These are phyloP conservation scores for Eimeria acervulina DNA, from an alignment of 169 alveolate species.

Conservation along the genomic window DNA sequence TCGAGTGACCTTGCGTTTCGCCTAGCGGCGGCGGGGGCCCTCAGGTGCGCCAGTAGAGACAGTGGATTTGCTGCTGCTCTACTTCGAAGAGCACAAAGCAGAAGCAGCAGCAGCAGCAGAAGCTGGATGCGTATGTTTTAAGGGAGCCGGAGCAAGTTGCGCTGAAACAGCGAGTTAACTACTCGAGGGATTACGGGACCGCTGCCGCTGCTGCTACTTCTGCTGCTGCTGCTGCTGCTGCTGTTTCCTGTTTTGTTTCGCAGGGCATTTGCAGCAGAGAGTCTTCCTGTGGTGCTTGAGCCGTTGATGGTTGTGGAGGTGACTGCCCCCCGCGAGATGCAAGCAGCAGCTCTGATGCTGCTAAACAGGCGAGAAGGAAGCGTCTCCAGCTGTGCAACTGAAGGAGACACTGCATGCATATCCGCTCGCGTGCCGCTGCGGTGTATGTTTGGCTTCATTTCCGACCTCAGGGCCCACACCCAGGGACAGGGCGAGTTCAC, in stretches of 20 bases:
- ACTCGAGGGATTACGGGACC: too few species aligned
- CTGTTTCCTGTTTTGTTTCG: neutral
- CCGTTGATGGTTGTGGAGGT: constrained; percentile 97
- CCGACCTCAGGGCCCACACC: constrained; percentile 95
- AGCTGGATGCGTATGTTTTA: too few species aligned
- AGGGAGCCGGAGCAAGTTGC: too few species aligned
- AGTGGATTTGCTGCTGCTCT: too few species aligned
- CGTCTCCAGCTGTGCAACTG: constrained; percentile 92
- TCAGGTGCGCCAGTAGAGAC: constrained; percentile 89
- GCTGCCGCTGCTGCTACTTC: too few species aligned
- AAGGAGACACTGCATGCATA: constrained; percentile 89
- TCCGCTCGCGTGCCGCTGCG: constrained; percentile 96
- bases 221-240: too few species aligned
- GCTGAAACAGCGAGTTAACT: too few species aligned
- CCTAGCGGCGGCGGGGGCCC: constrained; percentile 95
- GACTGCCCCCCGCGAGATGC: constrained; percentile 92
- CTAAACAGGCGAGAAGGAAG: constrained; percentile 95
- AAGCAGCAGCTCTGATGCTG: constrained; percentile 92
- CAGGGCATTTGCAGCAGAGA: constrained; percentile 89
- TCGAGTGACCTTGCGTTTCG: constrained; percentile 96
- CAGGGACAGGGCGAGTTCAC: constrained; percentile 97
- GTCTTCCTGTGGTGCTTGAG: constrained; percentile 94
- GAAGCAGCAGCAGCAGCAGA: too few species aligned
- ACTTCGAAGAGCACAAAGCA: too few species aligned
- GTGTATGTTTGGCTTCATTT: constrained; percentile 97